Evolutionary conservation across 2,329 filamentous ascomycete species (phyloP), one percentile per base, ranked within the genome.

Genomic region (Cladosporium sp.): DNA sequence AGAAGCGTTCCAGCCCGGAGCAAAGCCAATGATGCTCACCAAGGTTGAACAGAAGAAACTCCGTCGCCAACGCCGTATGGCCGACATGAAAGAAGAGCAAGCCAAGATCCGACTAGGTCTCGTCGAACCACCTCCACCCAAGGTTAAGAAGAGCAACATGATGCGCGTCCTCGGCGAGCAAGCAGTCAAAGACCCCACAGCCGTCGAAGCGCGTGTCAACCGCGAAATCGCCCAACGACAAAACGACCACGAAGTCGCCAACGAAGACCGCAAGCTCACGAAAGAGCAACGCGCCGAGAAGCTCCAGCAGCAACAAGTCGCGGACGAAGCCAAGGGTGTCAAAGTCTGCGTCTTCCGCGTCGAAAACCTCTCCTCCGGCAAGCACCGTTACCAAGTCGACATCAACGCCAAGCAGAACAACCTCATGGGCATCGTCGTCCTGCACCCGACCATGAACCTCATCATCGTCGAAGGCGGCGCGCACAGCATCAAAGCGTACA

Each of bases 91-190:
- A 77, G 96, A 99, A 79, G 89, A 93, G 75, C 95, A 99, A 79
- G 93, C 94, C 43, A 98, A 99, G 81, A 95, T 98, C 68, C 87
- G 94, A 66, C 83, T 99, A 13, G 95, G 95, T 23, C 84, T 99
- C 16, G 90, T 94, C 67, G 92, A 93, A 3, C 92, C 94, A 23
- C 93, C 93, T 30, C 91, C 93, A 28, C 94, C 95, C 13, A 99
- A 98, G 79, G 92, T 99, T 71, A 98, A 97, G 81, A 96, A 96
- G 79, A 91, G 90, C 65, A 99, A 99, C 77, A 86, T 99, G 75
- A 99, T 99, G 95, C 90, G 93, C 65, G 95, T 99, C 32, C 84
- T 97, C 64, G 95, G 95, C 68, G 92, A 97, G 76, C 90, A 92
- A 78, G 89, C 89, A 21, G 94, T 99, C 70, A 96, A 97, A 75